Conservation (phyloP, 2,329 filamentous ascomycete species). For the Microdochium trichocladiopsis region DNA sequence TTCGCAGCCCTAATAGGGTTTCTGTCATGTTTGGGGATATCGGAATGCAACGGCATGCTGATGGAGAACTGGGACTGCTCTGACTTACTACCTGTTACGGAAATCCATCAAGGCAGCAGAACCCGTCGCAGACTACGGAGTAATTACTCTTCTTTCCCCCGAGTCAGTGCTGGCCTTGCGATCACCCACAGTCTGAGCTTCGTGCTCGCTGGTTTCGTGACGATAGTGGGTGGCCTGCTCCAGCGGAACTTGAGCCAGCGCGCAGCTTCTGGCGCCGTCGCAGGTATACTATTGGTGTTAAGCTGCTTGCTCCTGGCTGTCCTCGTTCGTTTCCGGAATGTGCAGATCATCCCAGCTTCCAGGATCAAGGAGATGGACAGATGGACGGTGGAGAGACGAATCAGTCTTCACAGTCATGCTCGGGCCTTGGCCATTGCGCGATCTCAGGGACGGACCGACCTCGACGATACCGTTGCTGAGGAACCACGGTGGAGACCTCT, state of each 20-base stretch:
- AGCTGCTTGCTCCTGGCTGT: slow-evolving; percentile 56
- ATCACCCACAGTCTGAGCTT: slow-evolving; percentile 65
- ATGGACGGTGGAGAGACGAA: slow-evolving; percentile 39
- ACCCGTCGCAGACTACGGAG: slow-evolving; percentile 28
- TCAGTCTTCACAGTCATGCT: slow-evolving; percentile 37
- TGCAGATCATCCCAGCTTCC: slow-evolving; percentile 62
- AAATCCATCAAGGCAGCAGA: slow-evolving; percentile 30
- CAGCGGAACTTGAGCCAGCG: slow-evolving; percentile 61
- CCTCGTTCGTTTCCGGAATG: slow-evolving; percentile 56
- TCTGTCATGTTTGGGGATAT: slow-evolving; percentile 64
- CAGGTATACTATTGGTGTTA: slow-evolving; percentile 57
- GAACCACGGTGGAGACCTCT: slow-evolving; percentile 59
- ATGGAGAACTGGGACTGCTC: slow-evolving; percentile 82
- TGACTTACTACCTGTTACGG: slow-evolving; percentile 61
- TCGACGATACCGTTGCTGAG: slow-evolving; percentile 36
- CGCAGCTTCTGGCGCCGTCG: slow-evolving; percentile 60
- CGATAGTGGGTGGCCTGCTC: slow-evolving; percentile 60
- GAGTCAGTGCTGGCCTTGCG: slow-evolving; percentile 65
- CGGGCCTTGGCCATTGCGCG: slow-evolving; percentile 27
- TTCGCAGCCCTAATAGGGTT: slow-evolving; percentile 64
- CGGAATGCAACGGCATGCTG: slow-evolving; percentile 69
- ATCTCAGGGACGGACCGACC: slow-evolving; percentile 15
- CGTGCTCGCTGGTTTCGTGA: slow-evolving; percentile 60
- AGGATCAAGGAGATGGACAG: slow-evolving; percentile 47
- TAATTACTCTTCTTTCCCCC: slow-evolving; percentile 71